Percentiles rank a stretch among this genome's conserved stretches.
These are phyloP conservation scores for Leptographium wingfieldii DNA, from an alignment of 2,329 filamentous ascomycete genomes.

Conservation along the genomic window DNA sequence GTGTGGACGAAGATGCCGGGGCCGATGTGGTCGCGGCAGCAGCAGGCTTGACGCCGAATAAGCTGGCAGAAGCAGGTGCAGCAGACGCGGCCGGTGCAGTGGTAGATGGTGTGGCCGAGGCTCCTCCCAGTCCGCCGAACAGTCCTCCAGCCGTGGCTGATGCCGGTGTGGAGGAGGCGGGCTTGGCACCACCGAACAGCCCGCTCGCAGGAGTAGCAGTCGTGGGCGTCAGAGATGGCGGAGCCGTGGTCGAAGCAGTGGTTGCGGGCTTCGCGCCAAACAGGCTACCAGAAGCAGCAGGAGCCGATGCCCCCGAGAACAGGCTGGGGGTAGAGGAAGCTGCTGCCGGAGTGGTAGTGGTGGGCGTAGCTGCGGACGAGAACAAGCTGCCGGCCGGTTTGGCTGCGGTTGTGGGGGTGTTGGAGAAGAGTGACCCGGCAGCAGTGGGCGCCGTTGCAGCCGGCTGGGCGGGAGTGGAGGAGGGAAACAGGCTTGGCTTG, in stretches of 20 bases:
- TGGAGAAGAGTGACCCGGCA: not conserved
- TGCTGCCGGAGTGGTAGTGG: not conserved
- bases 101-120: not conserved
- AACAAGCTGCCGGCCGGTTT: not conserved
- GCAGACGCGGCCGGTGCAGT: not conserved
- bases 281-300: not conserved
- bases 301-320: not conserved
- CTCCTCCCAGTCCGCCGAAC: not conserved
- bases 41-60: constrained; percentile 15
- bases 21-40: constrained; percentile 11
- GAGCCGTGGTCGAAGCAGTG: constrained; percentile 11
- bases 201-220: constrained; percentile 14
- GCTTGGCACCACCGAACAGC: not conserved
- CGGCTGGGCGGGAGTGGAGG: not conserved
- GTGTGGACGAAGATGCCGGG: constrained; percentile 7
- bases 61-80: not conserved
- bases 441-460: not conserved
- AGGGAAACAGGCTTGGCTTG: not conserved
- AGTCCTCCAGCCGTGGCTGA: not conserved
- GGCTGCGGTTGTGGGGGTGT: not conserved
- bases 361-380: not conserved
- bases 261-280: constrained; percentile 15
- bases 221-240: not conserved
- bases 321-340: not conserved
- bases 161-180: not conserved